These are phyloP conservation scores for Turnera subulata DNA, from an alignment of 345 rosid species.

Conservation along the genomic window DNA sequence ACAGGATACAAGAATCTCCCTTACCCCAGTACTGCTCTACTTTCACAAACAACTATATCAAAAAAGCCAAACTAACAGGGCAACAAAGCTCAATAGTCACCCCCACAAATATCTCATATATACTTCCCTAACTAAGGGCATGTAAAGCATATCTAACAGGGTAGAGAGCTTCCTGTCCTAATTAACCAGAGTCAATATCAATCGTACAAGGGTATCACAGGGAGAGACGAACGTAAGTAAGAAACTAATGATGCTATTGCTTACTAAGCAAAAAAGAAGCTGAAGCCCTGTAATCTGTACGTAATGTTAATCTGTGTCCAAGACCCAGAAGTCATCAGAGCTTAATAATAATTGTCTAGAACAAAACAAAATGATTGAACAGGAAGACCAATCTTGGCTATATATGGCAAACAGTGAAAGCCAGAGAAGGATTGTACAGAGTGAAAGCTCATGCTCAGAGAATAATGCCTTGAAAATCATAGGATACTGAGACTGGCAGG, in stretches of 20 bases:
- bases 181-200: background rate
- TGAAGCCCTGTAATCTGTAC: too few relatives aligned
- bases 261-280: too few relatives aligned
- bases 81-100: slow-evolving; percentile 15
- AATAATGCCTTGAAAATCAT: slow-evolving; percentile 26
- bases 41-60: slow-evolving; percentile 12
- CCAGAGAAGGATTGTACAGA: slow-evolving; percentile 8
- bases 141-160: slow-evolving; percentile 10
- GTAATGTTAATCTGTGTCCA: background rate
- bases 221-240: background rate
- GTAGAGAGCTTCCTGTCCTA: slow-evolving; percentile 19
- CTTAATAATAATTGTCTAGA: slow-evolving; percentile 12
- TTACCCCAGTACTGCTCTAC: background rate
- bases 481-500: slow-evolving; percentile 15
- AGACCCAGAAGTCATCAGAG: slow-evolving; percentile 8
- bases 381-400: background rate
- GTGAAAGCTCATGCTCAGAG: slow-evolving; percentile 7
- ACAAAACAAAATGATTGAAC: slow-evolving; percentile 6
- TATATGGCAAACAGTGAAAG: background rate
- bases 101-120: slow-evolving; percentile 16
- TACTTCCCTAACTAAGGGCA: too few relatives aligned
- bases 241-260: background rate
- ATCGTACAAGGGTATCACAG: background rate
- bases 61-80: slow-evolving; percentile 10
- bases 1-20: slow-evolving; percentile 1